Conservation (phyloP, 2,329 filamentous ascomycete species). For the Pezicula rhizophila region DNA sequence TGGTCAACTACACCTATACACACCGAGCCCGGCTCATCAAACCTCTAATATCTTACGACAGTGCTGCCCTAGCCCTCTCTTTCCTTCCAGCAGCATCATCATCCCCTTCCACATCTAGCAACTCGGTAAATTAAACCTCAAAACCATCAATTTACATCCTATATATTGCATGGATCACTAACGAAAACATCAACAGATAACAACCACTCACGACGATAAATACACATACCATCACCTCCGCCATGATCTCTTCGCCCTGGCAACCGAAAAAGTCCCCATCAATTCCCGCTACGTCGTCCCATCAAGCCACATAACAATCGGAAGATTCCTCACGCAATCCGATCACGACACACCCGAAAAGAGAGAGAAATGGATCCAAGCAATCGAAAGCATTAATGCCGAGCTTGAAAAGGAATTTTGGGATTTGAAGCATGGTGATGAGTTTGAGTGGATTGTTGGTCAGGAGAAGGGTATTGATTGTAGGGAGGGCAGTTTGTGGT, state of each 20-base stretch:
- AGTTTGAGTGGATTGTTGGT: slow-evolving; percentile 80
- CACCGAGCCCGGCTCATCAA: slow-evolving; percentile 73
- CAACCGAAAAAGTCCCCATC: slow-evolving; percentile 58
- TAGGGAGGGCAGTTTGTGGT: slow-evolving; percentile 75
- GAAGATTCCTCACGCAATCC: slow-evolving; percentile 64
- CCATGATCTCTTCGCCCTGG: slow-evolving; percentile 64
- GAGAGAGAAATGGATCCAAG: slow-evolving; percentile 56
- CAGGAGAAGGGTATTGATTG: slow-evolving; percentile 76
- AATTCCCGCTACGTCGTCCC: slow-evolving; percentile 81
- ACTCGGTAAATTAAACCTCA: too few relatives aligned
- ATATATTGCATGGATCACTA: slow-evolving; percentile 11
- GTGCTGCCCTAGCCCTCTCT: slow-evolving; percentile 77
- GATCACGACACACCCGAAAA: slow-evolving; percentile 51
- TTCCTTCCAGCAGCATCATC: slow-evolving; percentile 66
- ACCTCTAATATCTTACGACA: slow-evolving; percentile 77
- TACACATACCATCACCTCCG: slow-evolving; percentile 92
- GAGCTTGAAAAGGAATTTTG: slow-evolving; percentile 70
- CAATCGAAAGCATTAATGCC: slow-evolving; percentile 70
- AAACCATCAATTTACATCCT: slow-evolving; percentile 9
- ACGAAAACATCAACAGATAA: not conserved
- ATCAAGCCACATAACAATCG: slow-evolving; percentile 84
- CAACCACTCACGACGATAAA: slow-evolving; percentile 44
- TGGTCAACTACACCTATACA: slow-evolving; percentile 60
- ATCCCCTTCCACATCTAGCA: too few relatives aligned
- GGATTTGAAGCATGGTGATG: slow-evolving; percentile 36